phyloP scores from a whole-genome alignment of 441 rosid species.

The Erodium trifolium region DNA sequence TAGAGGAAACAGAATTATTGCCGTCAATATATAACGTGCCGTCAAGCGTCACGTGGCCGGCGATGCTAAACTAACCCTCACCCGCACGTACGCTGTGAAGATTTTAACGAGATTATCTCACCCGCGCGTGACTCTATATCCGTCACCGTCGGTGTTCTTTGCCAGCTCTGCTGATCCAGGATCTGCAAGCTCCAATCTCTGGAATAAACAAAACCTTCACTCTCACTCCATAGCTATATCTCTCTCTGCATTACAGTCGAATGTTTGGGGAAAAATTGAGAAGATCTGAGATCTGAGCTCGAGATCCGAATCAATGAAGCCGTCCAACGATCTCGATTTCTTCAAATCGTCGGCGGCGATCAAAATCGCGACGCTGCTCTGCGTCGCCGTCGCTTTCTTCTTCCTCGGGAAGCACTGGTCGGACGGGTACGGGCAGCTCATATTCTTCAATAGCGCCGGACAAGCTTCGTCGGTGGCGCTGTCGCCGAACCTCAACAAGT shows the following conservation, averaged over 20 bases:
- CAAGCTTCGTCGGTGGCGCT: conserved; percentile 31
- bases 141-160: too few relatives aligned
- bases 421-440: conserved; percentile 47
- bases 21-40: background rate
- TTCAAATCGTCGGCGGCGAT: conserved; percentile 36
- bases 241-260: too few relatives aligned
- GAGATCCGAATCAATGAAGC: conserved; percentile 37
- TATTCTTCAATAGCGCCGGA: conserved; percentile 45
- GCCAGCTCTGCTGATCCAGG: too few relatives aligned
- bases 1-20: background rate
- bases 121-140: too few relatives aligned
- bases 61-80: background rate
- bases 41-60: background rate
- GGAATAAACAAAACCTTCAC: background rate
- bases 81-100: background rate
- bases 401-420: conserved; percentile 87
- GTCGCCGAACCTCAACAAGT: conserved; percentile 51
- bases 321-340: conserved; percentile 34
- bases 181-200: too few relatives aligned
- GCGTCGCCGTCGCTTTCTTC: conserved; percentile 60
- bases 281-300: background rate
- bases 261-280: background rate
- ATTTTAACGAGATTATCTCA: too few relatives aligned
- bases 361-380: conserved; percentile 44
- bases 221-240: background rate